These are phyloP conservation scores for Lactarius deliciosus DNA, from an alignment of 768 basidiomycete genomes.

Conservation along the genomic window DNA sequence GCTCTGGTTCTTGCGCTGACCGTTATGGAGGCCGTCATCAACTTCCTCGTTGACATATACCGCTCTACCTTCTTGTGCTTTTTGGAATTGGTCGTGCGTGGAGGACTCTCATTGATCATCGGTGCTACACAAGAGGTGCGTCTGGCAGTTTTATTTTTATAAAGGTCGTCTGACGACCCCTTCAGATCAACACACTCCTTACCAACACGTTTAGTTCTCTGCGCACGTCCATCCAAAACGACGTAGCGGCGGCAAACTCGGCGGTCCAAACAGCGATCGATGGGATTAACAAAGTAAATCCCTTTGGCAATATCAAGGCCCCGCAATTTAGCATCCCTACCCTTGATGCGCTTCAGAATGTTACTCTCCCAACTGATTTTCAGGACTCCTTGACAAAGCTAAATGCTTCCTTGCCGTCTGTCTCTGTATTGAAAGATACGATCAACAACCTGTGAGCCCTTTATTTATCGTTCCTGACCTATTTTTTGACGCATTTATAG, in stretches of 20 bases:
- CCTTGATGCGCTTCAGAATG: conserved; percentile 69
- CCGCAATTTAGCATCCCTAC: conserved; percentile 77
- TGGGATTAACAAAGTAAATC: conserved; percentile 74
- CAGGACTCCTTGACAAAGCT: conserved; percentile 69
- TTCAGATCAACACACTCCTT: conserved; percentile 71
- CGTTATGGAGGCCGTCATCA: conserved; percentile 82
- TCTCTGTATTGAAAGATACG: conserved; percentile 68
- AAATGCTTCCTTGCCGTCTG: conserved; percentile 77
- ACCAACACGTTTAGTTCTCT: conserved; percentile 56
- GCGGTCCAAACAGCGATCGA: conserved; percentile 62
- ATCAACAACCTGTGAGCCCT: conserved; percentile 64
- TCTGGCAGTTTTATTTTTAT: conserved; percentile 14
- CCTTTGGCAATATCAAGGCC: conserved; percentile 63
- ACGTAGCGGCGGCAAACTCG: conserved; percentile 65
- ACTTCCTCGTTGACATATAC: conserved; percentile 90
- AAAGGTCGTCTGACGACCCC: conserved; percentile 4
- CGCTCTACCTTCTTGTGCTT: conserved; percentile 94
- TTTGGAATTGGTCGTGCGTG: conserved; percentile 83
- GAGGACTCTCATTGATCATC: conserved; percentile 77
- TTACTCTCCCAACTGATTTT: conserved; percentile 78
- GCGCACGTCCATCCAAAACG: conserved; percentile 70
- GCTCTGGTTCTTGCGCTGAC: conserved; percentile 75
- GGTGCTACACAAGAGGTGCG: conserved; percentile 80
- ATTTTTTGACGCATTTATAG: conserved; percentile 38
- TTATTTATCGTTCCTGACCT: not conserved